phyloP scores from a whole-genome alignment of 345 rosid species.

The Syzygium grande region DNA sequence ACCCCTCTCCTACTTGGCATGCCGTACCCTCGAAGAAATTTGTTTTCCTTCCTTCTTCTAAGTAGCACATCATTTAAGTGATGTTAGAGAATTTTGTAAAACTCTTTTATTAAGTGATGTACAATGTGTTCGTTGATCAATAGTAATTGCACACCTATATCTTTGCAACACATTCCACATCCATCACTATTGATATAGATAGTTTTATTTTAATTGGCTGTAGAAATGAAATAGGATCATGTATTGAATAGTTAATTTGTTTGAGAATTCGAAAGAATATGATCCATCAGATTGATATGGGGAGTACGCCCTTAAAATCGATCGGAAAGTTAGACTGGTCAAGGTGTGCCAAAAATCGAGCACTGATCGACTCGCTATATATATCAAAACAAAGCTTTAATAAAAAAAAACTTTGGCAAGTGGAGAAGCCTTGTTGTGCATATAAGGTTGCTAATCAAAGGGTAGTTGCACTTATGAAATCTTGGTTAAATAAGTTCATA shows the following conservation, averaged over 20 bases:
- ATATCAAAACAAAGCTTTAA: not conserved
- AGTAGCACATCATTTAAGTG: not conserved
- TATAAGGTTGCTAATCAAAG: not conserved
- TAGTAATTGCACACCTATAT: not conserved
- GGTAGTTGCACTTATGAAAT: not conserved
- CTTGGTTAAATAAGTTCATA: not conserved
- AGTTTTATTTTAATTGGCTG: not conserved
- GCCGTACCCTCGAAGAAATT: not conserved
- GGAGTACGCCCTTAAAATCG: not conserved
- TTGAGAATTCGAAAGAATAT: not conserved
- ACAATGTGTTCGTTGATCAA: not conserved
- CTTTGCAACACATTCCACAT: not conserved
- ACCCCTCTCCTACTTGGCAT: not conserved
- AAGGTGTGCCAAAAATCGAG: not conserved
- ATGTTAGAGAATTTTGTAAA: not conserved
- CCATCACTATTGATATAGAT: not conserved
- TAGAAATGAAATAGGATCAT: not conserved
- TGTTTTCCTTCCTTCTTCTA: too few relatives aligned
- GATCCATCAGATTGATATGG: fast-evolving
- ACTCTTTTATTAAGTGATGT: not conserved
- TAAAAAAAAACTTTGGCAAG: not conserved
- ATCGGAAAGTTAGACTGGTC: fast-evolving
- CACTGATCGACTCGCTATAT: fast-evolving
- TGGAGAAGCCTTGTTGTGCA: not conserved
- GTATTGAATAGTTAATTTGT: not conserved